phyloP scores from a whole-genome alignment of 352 stramenopile species.

The Peronospora belbahrii region DNA sequence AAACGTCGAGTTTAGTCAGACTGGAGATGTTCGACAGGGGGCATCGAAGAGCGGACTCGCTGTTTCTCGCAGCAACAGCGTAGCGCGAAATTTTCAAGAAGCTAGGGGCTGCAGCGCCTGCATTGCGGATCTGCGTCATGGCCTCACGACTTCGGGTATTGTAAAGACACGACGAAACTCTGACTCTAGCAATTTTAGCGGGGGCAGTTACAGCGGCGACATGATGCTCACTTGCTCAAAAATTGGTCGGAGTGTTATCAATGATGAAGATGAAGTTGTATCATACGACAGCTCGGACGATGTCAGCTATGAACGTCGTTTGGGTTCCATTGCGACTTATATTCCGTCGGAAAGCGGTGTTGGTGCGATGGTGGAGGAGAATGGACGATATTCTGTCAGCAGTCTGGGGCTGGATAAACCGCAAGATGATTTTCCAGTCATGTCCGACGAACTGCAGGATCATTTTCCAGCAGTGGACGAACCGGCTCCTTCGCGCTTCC shows the following conservation, averaged over 20 bases:
- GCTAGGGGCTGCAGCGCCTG: slow-evolving; percentile 29
- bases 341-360: slow-evolving; percentile 19
- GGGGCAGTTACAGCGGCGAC: slow-evolving; percentile 10
- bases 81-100: slow-evolving; percentile 10
- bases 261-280: slow-evolving; percentile 20
- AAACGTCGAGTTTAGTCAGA: slow-evolving; percentile 21
- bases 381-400: slow-evolving; percentile 14
- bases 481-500: slow-evolving; percentile 21
- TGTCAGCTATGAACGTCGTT: slow-evolving; percentile 22
- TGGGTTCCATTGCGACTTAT: slow-evolving; percentile 29
- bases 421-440: slow-evolving; percentile 22
- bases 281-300: slow-evolving; percentile 29
- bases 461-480: slow-evolving; percentile 26
- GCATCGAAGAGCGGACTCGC: slow-evolving; percentile 3
- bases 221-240: slow-evolving; percentile 16
- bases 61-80: slow-evolving; percentile 6
- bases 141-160: slow-evolving; percentile 15
- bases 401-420: slow-evolving; percentile 16
- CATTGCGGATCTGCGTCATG: slow-evolving; percentile 27
- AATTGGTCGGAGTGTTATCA: slow-evolving; percentile 16
- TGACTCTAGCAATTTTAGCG: slow-evolving; percentile 15
- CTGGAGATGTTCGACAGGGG: slow-evolving; percentile 19
- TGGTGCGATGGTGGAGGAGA: slow-evolving; percentile 17
- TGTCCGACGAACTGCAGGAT: slow-evolving; percentile 27
- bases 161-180: slow-evolving; percentile 9